Evolutionary conservation across 2,329 filamentous ascomycete genomes (phyloP).

Genomic region (Aureobasidium zeae): DNA sequence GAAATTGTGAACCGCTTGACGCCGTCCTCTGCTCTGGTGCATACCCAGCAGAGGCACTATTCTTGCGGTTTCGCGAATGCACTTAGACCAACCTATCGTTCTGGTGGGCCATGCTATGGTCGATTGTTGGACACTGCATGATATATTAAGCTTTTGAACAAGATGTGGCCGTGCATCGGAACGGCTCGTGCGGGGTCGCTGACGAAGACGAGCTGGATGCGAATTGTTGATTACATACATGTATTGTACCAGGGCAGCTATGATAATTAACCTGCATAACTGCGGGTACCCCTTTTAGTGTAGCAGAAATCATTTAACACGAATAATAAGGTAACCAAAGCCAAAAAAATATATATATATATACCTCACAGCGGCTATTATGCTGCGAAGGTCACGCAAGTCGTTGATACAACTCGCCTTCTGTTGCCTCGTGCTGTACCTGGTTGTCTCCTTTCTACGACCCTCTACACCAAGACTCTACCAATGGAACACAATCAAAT

Average conservation of each 20-base stretch:
- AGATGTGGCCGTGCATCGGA: constrained; percentile 7
- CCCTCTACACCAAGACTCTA: constrained; percentile 30
- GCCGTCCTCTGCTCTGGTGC: too few relatives aligned
- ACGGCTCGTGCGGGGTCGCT: constrained; percentile 5
- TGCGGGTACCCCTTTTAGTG: too few relatives aligned
- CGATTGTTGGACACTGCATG: too few relatives aligned
- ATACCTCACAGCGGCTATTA: too few relatives aligned
- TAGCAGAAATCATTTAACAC: too few relatives aligned
- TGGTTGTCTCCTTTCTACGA: constrained; percentile 33
- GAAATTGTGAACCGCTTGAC: too few relatives aligned
- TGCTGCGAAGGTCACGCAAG: constrained; percentile 32
- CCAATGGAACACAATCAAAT: constrained; percentile 37
- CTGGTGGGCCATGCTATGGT: background rate
- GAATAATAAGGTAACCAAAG: background rate
- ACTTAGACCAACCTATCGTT: background rate
- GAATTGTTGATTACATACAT: background rate
- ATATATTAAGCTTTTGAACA: too few relatives aligned
- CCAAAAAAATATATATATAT: too few relatives aligned
- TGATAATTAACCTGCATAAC: too few relatives aligned
- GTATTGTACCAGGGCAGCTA: too few relatives aligned
- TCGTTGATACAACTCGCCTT: constrained; percentile 29
- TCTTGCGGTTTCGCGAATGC: too few relatives aligned
- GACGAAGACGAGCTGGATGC: background rate
- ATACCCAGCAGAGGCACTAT: too few relatives aligned
- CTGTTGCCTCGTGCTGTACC: constrained; percentile 28